Evolutionary conservation across 768 basidiomycete species (phyloP).

Genomic region (Krasilnikovozyma curviuscula): DNA sequence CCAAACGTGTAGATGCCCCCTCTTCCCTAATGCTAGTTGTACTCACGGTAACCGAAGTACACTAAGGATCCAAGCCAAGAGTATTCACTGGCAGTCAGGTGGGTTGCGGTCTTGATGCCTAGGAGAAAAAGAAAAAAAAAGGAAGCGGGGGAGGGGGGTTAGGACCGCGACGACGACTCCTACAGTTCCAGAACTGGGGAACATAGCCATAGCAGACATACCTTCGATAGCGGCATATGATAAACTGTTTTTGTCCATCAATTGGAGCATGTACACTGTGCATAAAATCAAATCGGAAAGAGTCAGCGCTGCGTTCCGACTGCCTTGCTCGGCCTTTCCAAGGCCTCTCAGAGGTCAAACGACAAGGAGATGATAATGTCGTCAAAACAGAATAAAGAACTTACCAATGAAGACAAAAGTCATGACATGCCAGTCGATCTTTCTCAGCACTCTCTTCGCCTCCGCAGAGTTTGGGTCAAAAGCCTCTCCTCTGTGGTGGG

Average conservation of each 20-base stretch:
- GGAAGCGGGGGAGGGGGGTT: too few species aligned
- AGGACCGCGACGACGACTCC: too few species aligned
- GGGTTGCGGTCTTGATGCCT: constrained; percentile 1
- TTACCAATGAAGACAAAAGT: constrained; percentile 5
- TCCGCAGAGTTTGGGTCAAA: constrained; percentile 11
- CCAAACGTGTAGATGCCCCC: too few species aligned
- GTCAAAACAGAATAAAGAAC: constrained; percentile 2
- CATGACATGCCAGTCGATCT: constrained; percentile 13
- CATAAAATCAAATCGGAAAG: too few species aligned
- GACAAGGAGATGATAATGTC: background rate
- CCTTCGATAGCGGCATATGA: constrained; percentile 3
- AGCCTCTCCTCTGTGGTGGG: background rate
- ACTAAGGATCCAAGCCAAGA: constrained; percentile 14
- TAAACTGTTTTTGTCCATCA: constrained; percentile 5
- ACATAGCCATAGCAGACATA: too few species aligned
- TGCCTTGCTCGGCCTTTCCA: too few species aligned
- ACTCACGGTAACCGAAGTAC: constrained; percentile 11
- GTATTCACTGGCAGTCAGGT: constrained; percentile 9
- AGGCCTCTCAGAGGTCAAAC: too few species aligned
- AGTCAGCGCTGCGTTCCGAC: too few species aligned
- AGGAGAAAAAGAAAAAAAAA: too few species aligned
- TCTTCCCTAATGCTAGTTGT: too few species aligned
- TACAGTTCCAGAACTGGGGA: too few species aligned
- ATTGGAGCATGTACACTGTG: too few species aligned
- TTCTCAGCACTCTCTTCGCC: constrained; percentile 5